Base-by-base conservation (phyloP, 768 basidiomycete species). In the Xerocomellus dryophilus region DNA sequence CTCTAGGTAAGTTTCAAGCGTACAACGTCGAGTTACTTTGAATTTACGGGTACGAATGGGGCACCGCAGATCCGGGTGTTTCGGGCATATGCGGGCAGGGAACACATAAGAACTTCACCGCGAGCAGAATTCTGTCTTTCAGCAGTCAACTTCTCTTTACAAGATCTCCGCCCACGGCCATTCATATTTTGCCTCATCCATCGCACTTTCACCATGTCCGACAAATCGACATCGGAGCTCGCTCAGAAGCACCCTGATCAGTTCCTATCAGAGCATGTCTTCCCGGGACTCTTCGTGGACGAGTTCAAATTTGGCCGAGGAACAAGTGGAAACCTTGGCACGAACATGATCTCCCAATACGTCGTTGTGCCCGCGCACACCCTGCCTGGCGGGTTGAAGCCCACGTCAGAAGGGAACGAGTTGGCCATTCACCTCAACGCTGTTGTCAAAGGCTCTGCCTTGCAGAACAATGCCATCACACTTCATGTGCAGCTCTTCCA, bases 361-460 rank as follows among this genome's bases (percentile, higher is more conserved):
- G 8, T 46, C n/a, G n/a, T 31, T 8, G 35, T 43, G n/a, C 46
- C 57, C 5, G 44, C 39, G 5, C 44, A 58, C 1, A 53, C 57
- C 14, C 3, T 11, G 17, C 21, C 27, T 6, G 48, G 48, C 15
- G 48, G 43, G n/a, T 42, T 50, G n/a, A 4, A 21, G 20, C 43
- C 55, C 10, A 12, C 21, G 11, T 2, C 32, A 14, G 18, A 1
- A 1, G 47, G 11, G 18, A 41, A 47, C 11, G 9, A 50, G 6
- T 31, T 58, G 31, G 49, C 46, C 20, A 59, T 53, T 4, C 58
- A 59, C 31, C 50, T 59, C 25, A 59, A 44, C 20, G 45, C 31
- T 10, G 1, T 43, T 0, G 41, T 52, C 39, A 47, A 11, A 3
- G 3, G 45, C n/a, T 58, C 57, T 14, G 10, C 35, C 9, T 14